phyloP scores from a whole-genome alignment of 2,329 filamentous ascomycete genomes.

The Purpureocillium lavendulum region DNA sequence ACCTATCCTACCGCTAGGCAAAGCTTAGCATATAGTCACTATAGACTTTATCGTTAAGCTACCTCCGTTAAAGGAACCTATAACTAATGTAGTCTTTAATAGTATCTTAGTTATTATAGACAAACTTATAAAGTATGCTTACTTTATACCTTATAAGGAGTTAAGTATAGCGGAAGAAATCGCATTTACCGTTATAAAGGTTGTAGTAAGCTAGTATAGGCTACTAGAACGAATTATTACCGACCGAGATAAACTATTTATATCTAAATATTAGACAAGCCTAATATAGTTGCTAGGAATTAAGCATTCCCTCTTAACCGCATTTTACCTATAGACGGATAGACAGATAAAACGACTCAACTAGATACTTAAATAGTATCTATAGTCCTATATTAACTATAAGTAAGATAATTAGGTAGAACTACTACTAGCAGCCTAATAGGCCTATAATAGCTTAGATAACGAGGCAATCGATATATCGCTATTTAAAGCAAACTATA shows the following conservation, averaged over 20 bases:
- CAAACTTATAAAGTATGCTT: neutral
- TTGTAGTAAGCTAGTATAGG: neutral
- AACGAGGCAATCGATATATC: too few species aligned
- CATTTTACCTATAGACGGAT: neutral
- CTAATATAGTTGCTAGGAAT: slow-evolving; percentile 1
- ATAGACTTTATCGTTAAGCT: slow-evolving; percentile 8
- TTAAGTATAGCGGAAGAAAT: neutral
- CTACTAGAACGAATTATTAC: neutral
- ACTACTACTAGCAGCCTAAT: too few species aligned
- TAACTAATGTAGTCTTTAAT: slow-evolving; percentile 5
- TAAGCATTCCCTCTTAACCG: neutral
- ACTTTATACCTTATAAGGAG: neutral
- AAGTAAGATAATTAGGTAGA: too few species aligned
- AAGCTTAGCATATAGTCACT: slow-evolving; percentile 1
- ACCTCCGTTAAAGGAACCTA: slow-evolving; percentile 4
- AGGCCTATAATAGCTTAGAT: too few species aligned
- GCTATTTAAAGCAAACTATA: too few species aligned
- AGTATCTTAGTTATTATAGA: slow-evolving; percentile 3
- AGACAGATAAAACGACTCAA: neutral
- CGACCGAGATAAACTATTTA: neutral
- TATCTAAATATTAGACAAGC: neutral
- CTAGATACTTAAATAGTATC: neutral
- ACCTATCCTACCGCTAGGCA: too few species aligned
- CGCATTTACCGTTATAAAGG: neutral
- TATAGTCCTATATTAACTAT: too few species aligned